Base-by-base conservation (phyloP, 352 stramenopile species). In the Phytophthora boehmeriae region DNA sequence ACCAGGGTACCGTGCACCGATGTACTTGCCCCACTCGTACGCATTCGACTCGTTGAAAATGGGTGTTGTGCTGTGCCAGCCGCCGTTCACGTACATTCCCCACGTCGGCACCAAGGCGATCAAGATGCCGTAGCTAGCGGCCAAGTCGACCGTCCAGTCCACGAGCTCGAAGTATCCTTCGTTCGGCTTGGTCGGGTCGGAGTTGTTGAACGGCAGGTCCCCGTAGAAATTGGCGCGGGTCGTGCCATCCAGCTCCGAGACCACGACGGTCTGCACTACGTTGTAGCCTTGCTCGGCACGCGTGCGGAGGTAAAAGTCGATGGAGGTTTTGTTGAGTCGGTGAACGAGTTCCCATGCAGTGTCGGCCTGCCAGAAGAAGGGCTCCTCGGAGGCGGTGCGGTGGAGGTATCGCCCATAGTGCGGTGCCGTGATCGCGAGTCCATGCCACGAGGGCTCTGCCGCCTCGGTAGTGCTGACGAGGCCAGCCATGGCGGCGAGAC, bases 251-350 rank as follows among this genome's bases (percentile, higher is more conserved):
- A 57, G 32, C 16, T 49, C 54, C n/a, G 43, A 58, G 43, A 70
- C 14, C 22, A 64, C 53, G 1, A 69, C 61, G 0, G 47, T 64
- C 35, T 52, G 54, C n/a, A 64, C 61, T 14, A 69, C 53, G 36
- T 69, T 69, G 61, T 56, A 69, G 17, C 61, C 61, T 27, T 70
- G 62, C 17, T 63, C 56, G 17, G 62, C 62, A 8, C 62, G 63
- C 2, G 36, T 71, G 20, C 55, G 41, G 5, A 71, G 63, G 32
- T 71, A 59, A 9, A 62, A 66, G 38, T 66, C 63, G 55, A 71
- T 71, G 25, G 63, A 71, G n/a, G 63, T 71, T 30, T 71, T 71
- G 63, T 71, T 71, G 5, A 71, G 56, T 1, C 50, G 49, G 63
- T 71, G 63, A 13, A 59, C 36, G 1, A 71, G 23, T 41, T 71